Percentiles rank a stretch among this genome's conserved stretches.
Evolutionary conservation across 129 eudicot species (phyloP).

Genomic region (Erigeron canadensis): DNA sequence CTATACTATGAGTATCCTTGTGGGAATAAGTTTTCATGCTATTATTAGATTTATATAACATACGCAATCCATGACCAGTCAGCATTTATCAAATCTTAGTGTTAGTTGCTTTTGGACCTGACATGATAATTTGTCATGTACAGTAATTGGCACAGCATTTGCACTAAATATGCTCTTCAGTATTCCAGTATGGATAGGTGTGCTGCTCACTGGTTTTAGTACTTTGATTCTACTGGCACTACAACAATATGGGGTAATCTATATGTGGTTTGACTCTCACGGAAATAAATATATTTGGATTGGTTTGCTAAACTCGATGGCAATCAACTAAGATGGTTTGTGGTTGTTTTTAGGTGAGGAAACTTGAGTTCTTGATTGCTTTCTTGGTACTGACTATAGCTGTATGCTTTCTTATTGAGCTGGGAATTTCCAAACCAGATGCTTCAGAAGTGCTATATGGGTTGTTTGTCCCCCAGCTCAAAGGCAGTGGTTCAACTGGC

Average conservation of each 20-base stretch:
- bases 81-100: background rate
- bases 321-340: constrained; percentile 10
- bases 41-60: background rate
- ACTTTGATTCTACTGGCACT: constrained; percentile 79
- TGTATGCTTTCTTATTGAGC: constrained; percentile 81
- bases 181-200: constrained; percentile 93
- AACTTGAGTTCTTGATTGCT: constrained; percentile 85
- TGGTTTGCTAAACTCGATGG: background rate
- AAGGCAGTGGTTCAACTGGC: constrained; percentile 78
- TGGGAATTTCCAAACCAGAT: constrained; percentile 83
- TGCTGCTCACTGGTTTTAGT: constrained; percentile 90
- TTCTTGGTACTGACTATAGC: constrained; percentile 88
- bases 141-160: constrained; percentile 97
- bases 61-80: background rate
- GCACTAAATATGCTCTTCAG: constrained; percentile 92
- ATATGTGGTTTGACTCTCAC: constrained; percentile 2
- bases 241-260: constrained; percentile 93
- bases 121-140: constrained; percentile 1
- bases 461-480: constrained; percentile 92
- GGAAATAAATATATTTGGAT: no score
- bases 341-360: constrained; percentile 69
- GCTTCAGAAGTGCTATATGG: constrained; percentile 82
- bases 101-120: no score
- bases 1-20: background rate
- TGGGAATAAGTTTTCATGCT: background rate